Evolutionary conservation across 2,329 filamentous ascomycete genomes (phyloP).

Genomic region (Sporothrix euskadiensis): DNA sequence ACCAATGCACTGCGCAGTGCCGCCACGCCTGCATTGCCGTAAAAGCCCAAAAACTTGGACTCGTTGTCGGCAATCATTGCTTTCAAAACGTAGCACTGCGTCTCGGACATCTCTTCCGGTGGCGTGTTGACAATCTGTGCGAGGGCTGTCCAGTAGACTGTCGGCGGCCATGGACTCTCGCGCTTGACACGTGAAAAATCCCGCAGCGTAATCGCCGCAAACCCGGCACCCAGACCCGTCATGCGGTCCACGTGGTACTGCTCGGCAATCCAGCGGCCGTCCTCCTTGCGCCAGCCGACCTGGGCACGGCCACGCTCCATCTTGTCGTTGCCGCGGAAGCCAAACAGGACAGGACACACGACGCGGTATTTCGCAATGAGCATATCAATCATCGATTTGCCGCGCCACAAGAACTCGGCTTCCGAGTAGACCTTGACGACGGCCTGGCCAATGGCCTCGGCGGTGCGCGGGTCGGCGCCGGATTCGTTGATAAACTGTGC

Average conservation of each 20-base stretch:
- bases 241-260: constrained; percentile 79
- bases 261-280: constrained; percentile 62
- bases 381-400: constrained; percentile 70
- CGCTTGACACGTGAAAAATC: constrained; percentile 73
- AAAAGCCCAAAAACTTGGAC: constrained; percentile 75
- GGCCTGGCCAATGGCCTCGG: constrained; percentile 71
- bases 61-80: constrained; percentile 73
- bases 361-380: constrained; percentile 80
- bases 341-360: constrained; percentile 81
- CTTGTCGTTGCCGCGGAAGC: constrained; percentile 72
- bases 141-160: constrained; percentile 79
- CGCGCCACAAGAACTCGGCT: constrained; percentile 62
- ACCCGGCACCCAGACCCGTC: constrained; percentile 81
- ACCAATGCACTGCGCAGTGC: constrained; percentile 69
- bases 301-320: constrained; percentile 65
- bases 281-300: constrained; percentile 73
- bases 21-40: constrained; percentile 72
- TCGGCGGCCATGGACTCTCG: constrained; percentile 73
- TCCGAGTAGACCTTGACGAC: constrained; percentile 69
- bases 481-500: constrained; percentile 66
- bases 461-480: constrained; percentile 58
- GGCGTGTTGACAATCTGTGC: constrained; percentile 77
- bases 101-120: constrained; percentile 65
- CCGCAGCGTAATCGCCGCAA: constrained; percentile 76
- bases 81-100: constrained; percentile 69